Percentiles rank a stretch among this genome's conserved stretches.
Conservation (phyloP, 2,329 filamentous ascomycete genomes). For the Exserohilum rostratum region DNA sequence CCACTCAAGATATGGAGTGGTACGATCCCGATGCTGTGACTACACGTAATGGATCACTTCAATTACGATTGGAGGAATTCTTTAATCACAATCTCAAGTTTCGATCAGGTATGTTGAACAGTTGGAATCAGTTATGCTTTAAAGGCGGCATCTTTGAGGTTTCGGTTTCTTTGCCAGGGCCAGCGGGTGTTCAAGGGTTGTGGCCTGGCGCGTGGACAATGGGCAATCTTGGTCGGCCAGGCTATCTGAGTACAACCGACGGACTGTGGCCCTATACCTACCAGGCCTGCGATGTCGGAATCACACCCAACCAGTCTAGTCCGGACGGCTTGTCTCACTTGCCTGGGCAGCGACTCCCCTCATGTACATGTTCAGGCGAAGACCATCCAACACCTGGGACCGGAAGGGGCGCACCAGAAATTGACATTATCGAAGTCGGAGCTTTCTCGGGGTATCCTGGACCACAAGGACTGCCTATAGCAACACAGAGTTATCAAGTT, state of each 20-base stretch:
- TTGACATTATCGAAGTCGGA: slow-evolving; percentile 57
- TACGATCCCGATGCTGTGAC: slow-evolving; percentile 60
- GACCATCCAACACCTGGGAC: slow-evolving; percentile 57
- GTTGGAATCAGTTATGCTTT: slow-evolving; percentile 62
- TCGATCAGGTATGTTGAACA: slow-evolving; percentile 60
- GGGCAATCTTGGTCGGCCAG: slow-evolving; percentile 61
- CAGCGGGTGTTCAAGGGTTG: slow-evolving; percentile 55
- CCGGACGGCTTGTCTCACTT: slow-evolving; percentile 52
- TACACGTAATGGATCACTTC: slow-evolving; percentile 55
- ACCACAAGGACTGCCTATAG: slow-evolving; percentile 48
- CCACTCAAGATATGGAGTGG: slow-evolving; percentile 59
- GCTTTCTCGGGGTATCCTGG: slow-evolving; percentile 47
- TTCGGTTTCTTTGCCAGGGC: slow-evolving; percentile 59
- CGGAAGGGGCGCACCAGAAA: slow-evolving; percentile 56
- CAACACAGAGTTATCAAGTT: slow-evolving; percentile 57
- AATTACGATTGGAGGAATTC: slow-evolving; percentile 55
- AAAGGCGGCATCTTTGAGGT: slow-evolving; percentile 61
- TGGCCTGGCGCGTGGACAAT: slow-evolving; percentile 63
- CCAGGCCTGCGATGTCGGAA: slow-evolving; percentile 57
- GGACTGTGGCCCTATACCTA: slow-evolving; percentile 64
- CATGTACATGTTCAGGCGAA: slow-evolving; percentile 53
- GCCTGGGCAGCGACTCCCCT: slow-evolving; percentile 54
- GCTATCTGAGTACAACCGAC: slow-evolving; percentile 59
- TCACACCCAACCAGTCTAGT: slow-evolving; percentile 57
- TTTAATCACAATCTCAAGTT: slow-evolving; percentile 55